Evolutionary conservation across 106 monocot species (phyloP), one percentile per base, ranked within the genome.

Genomic region (Vanilla planifolia): DNA sequence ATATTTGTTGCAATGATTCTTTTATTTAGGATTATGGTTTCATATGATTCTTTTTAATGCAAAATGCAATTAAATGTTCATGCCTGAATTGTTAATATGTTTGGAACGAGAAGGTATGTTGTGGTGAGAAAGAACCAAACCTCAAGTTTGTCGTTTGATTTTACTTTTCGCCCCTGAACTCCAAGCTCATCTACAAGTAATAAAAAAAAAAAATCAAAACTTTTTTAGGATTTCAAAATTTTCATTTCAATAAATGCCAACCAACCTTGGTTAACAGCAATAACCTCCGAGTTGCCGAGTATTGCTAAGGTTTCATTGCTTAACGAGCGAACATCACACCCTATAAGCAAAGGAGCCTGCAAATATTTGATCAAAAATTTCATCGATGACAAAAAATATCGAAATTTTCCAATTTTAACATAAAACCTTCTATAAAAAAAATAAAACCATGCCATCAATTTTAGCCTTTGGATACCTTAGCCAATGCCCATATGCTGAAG

Each of bases 401-500:
- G 32, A 55, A 8, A 55, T 30, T 13, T 55, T 55, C 30, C 53
- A 30, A 16, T 30, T n/a, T 7, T 36, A 57, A 21, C 15, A 57
- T 21, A 22, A 46, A 46, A 5, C 8, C 0, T 33, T 13, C 29
- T 4, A 32, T 32, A n/a, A n/a, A n/a, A n/a, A n/a, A n/a, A n/a
- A n/a, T n/a, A n/a, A n/a, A n/a, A n/a, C n/a, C n/a, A n/a, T n/a
- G n/a, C n/a, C n/a, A n/a, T n/a, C n/a, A n/a, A n/a, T n/a, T n/a
- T n/a, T n/a, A n/a, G n/a, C n/a, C 10, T 8, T 9, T 33, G 3
- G 15, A 23, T 75, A 89, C 93, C 89, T 93, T 93, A 43, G 61
- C 72, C 37, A 93, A 64, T 63, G 93, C 81, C 93, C 93, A 93
- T n/a, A 93, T 89, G 76, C 89, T 85, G 59, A 93, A 93, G 41